phyloP scores from a whole-genome alignment of 495 filamentous ascomycete genomes.

The Talaromyces wortmannii region DNA sequence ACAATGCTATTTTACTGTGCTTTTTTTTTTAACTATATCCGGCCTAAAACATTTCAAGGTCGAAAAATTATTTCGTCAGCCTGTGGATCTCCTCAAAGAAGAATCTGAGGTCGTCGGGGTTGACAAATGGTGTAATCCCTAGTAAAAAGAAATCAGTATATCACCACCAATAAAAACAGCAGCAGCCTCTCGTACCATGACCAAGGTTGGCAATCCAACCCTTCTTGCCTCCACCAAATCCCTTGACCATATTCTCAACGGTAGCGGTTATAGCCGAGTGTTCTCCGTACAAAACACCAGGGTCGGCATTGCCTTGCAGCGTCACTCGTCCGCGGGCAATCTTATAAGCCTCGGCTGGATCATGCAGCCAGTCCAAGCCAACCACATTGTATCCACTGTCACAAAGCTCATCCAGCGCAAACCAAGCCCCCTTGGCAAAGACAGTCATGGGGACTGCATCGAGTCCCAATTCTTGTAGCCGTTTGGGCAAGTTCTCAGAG shows the following conservation, averaged over 20 bases:
- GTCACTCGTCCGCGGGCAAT: slow-evolving; percentile 70
- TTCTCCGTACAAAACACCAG: slow-evolving; percentile 84
- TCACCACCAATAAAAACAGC: neutral
- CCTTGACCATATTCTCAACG: slow-evolving; percentile 77
- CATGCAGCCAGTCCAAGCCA: slow-evolving; percentile 91
- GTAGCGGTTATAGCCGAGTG: slow-evolving; percentile 68
- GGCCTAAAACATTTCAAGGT: neutral
- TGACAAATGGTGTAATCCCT: slow-evolving; percentile 90
- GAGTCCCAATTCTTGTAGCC: slow-evolving; percentile 62
- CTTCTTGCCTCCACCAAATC: slow-evolving; percentile 81
- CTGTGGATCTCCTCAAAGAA: slow-evolving; percentile 92
- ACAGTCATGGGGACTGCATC: slow-evolving; percentile 95
- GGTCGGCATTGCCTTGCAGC: slow-evolving; percentile 92
- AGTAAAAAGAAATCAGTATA: neutral
- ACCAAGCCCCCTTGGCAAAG: slow-evolving; percentile 99
- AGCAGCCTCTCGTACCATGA: slow-evolving; percentile 56
- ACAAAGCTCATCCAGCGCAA: slow-evolving; percentile 81
- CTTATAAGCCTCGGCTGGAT: slow-evolving; percentile 74
- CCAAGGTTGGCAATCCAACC: slow-evolving; percentile 86
- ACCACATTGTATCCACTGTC: slow-evolving; percentile 87
- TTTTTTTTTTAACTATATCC: neutral
- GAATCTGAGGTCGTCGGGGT: slow-evolving; percentile 86
- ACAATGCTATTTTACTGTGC: neutral
- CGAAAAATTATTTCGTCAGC: slow-evolving; percentile 13
- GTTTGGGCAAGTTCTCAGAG: slow-evolving; percentile 63